phyloP scores from a whole-genome alignment of 202 grass and related monocot genomes.

The Digitaria exilis region DNA sequence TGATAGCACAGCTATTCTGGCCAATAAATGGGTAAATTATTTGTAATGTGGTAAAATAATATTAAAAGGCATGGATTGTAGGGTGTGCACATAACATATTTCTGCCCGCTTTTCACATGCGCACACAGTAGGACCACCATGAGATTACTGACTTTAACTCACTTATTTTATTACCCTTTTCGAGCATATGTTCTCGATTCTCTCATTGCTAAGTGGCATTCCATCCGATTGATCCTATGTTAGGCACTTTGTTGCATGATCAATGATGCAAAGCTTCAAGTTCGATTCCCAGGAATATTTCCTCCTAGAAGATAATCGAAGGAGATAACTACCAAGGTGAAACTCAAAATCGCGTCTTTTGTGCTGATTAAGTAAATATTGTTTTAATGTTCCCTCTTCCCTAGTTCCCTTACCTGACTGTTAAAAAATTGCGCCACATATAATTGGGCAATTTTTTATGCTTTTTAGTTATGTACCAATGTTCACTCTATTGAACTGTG shows the following conservation, averaged over 20 bases:
- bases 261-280: constrained; percentile 32
- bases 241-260: constrained; percentile 31
- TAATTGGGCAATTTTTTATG: too few species aligned
- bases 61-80: neutral
- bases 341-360: constrained; percentile 7
- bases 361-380: constrained; percentile 3
- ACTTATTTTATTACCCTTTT: constrained; percentile 8
- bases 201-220: constrained; percentile 37
- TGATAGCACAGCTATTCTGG: too few species aligned
- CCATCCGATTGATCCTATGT: constrained; percentile 37
- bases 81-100: neutral
- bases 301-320: neutral
- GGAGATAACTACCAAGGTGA: constrained; percentile 23
- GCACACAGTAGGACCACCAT: constrained; percentile 29
- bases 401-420: too few species aligned
- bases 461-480: neutral
- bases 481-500: neutral
- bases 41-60: neutral
- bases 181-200: constrained; percentile 44
- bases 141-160: constrained; percentile 13
- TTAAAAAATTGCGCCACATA: too few species aligned
- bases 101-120: constrained; percentile 26
- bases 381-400: neutral
- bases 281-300: constrained; percentile 42
- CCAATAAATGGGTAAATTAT: neutral